Evolutionary conservation across 192 early-diverging fungal genomes (phyloP).

Genomic region (Linnemannia elongata): DNA sequence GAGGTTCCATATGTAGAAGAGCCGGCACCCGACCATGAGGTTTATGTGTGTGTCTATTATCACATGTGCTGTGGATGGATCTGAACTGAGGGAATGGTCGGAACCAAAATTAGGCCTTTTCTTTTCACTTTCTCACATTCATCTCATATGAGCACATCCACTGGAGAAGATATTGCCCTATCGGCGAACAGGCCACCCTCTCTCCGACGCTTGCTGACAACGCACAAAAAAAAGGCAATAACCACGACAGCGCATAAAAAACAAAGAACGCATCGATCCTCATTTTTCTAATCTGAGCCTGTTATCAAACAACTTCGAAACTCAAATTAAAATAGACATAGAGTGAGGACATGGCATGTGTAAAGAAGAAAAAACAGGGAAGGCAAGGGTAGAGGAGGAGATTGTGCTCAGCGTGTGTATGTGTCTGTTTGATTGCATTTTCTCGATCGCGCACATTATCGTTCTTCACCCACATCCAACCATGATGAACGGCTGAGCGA

Average conservation of each 20-base stretch:
- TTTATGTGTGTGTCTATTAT: not conserved
- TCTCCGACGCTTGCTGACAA: conserved; percentile 5
- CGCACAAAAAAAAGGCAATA: not conserved
- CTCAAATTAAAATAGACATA: conserved; percentile 1
- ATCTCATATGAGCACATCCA: not conserved
- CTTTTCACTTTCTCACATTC: not conserved
- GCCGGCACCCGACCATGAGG: not conserved
- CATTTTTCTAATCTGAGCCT: not conserved
- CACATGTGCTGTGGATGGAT: not conserved
- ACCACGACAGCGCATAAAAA: not conserved
- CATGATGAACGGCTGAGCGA: not conserved
- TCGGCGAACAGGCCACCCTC: conserved; percentile 5
- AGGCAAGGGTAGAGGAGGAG: not conserved
- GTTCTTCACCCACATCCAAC: conserved; percentile 1
- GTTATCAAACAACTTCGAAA: not conserved
- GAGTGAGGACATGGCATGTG: not conserved
- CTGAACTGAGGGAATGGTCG: not conserved
- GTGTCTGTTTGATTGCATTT: not conserved
- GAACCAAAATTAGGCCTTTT: not conserved
- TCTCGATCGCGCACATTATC: not conserved
- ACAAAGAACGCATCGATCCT: not conserved
- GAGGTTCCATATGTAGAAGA: not conserved
- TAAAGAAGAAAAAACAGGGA: not conserved
- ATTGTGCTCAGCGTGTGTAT: too few species aligned
- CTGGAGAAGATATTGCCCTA: not conserved